Evolutionary conservation across 345 rosid species (phyloP).

Genomic region (Schrenkiella parvula): DNA sequence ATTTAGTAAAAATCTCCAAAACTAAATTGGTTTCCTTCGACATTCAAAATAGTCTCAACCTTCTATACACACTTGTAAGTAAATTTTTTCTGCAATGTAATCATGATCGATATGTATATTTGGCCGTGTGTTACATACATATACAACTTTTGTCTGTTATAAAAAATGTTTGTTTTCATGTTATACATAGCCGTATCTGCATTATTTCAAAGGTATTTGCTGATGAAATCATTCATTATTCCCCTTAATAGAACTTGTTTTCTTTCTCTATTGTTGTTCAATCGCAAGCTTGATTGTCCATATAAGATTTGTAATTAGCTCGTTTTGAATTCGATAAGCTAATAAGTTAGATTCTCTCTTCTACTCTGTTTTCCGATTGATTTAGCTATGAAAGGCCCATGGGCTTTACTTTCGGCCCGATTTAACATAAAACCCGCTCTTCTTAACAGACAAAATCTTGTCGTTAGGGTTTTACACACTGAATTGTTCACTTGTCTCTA

Average conservation of each 20-base stretch:
- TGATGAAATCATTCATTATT: background rate
- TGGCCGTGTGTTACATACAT: no score
- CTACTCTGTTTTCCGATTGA: background rate
- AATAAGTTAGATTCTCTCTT: background rate
- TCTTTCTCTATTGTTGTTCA: no score
- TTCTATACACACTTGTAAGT: background rate
- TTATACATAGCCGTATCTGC: background rate
- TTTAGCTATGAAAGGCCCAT: background rate
- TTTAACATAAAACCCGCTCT: conserved; percentile 10
- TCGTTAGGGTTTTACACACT: conserved; percentile 23
- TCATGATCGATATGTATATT: background rate
- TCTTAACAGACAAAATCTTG: conserved; percentile 8
- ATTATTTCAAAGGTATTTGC: background rate
- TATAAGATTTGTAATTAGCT: conserved; percentile 1
- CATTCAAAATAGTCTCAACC: background rate
- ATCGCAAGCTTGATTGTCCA: background rate
- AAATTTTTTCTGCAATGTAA: background rate
- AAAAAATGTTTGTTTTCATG: background rate
- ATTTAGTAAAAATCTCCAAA: background rate
- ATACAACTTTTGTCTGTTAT: no score
- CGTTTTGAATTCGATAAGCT: background rate
- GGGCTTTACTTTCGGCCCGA: background rate
- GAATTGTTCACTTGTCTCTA: background rate
- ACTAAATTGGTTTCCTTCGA: background rate
- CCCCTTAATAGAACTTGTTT: background rate